phyloP scores from a whole-genome alignment of 2,329 filamentous ascomycete species.

The Colletotrichum higginsianum region DNA sequence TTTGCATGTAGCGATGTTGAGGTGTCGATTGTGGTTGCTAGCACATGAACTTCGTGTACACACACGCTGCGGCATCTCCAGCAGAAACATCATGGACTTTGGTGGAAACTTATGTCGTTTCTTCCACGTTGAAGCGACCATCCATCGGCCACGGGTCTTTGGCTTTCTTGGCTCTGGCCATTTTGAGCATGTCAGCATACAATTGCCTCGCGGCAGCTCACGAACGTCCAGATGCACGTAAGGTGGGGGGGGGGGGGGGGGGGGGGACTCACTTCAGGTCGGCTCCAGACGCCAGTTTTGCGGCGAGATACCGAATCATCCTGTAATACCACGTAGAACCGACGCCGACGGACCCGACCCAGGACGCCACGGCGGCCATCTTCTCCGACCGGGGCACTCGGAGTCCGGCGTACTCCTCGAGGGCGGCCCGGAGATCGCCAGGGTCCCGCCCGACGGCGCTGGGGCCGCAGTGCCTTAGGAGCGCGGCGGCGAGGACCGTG shows the following conservation, averaged over 20 bases:
- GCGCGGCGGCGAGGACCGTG: slow-evolving; percentile 44
- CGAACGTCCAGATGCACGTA: too few species aligned
- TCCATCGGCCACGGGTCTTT: not conserved
- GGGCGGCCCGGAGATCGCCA: slow-evolving; percentile 1
- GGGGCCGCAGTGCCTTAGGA: slow-evolving; percentile 32
- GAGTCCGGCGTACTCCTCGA: slow-evolving; percentile 44
- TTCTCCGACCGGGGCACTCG: slow-evolving; percentile 45
- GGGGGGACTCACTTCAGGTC: not conserved
- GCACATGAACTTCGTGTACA: too few species aligned
- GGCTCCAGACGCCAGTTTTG: not conserved
- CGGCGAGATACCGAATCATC: not conserved
- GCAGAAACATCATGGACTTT: not conserved
- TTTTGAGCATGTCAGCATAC: not conserved
- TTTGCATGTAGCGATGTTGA: too few species aligned
- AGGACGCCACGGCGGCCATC: slow-evolving; percentile 44
- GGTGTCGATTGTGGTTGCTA: too few species aligned
- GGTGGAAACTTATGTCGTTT: not conserved
- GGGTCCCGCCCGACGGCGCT: too few species aligned
- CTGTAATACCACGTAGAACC: slow-evolving; percentile 34
- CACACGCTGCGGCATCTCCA: too few species aligned
- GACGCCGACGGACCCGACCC: slow-evolving; percentile 39
- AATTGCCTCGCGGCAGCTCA: not conserved
- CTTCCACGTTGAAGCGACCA: not conserved
- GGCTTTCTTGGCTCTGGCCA: not conserved
- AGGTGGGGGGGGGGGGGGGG: too few species aligned